These are phyloP conservation scores for Eucalyptus sideroxylon DNA, from an alignment of 345 rosid genomes.

Conservation along the genomic window DNA sequence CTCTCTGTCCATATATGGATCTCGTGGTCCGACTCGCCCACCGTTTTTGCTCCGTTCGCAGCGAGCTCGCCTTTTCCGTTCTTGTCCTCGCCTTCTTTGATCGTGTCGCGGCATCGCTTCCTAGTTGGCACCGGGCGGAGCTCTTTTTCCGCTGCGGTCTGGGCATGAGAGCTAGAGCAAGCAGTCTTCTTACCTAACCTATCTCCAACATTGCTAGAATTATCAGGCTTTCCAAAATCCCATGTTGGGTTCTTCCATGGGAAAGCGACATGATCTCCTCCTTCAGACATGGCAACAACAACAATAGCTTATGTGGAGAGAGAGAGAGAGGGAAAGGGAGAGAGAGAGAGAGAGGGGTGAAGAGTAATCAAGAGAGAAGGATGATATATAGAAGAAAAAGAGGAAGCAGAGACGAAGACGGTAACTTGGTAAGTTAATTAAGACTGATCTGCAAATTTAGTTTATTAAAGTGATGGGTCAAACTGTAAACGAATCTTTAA, in stretches of 20 bases:
- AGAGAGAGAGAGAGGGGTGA: rapidly evolving
- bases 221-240: neutral
- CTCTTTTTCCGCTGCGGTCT: neutral
- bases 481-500: neutral
- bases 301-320: neutral
- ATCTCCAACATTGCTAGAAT: neutral
- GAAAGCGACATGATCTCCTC: neutral
- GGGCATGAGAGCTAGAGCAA: neutral
- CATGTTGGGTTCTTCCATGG: neutral
- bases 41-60: neutral
- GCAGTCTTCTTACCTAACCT: neutral
- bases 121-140: neutral
- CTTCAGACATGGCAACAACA: neutral
- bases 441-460: neutral
- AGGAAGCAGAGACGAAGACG: neutral
- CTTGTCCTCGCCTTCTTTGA: neutral
- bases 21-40: slow-evolving; percentile 22
- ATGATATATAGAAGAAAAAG: neutral
- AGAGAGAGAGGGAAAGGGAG: neutral
- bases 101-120: neutral
- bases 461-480: neutral
- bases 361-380: neutral
- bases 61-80: neutral
- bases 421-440: neutral
- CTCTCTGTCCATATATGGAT: slow-evolving; percentile 45